Evolutionary conservation across 805 yeast genomes (phyloP).

Genomic region (Schizosaccharomyces pombe): DNA sequence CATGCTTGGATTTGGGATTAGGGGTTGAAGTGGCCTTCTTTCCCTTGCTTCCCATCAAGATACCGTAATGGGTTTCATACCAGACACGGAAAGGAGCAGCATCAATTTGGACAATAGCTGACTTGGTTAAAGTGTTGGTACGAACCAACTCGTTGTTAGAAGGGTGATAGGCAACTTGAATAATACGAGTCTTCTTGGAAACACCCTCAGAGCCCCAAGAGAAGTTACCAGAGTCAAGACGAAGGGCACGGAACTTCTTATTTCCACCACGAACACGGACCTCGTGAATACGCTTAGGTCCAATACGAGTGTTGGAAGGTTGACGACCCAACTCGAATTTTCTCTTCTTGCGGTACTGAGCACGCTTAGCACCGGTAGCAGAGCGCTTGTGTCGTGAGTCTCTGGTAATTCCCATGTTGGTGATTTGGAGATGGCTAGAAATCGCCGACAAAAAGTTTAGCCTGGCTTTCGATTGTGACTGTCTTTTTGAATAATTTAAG

Average conservation of each 20-base stretch:
- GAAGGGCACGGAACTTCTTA: constrained; percentile 98
- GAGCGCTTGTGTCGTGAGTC: constrained; percentile 99
- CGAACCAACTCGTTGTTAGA: constrained; percentile 98
- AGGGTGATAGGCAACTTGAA: constrained; percentile 95
- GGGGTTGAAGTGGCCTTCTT: constrained; percentile 32
- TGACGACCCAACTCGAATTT: constrained; percentile 99
- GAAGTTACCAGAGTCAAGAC: constrained; percentile 90
- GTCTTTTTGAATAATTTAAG: neutral
- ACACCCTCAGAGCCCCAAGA: constrained; percentile 99
- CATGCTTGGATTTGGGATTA: constrained; percentile 31
- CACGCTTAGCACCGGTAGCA: constrained; percentile 99
- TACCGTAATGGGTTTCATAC: constrained; percentile 97
- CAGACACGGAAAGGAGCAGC: constrained; percentile 99
- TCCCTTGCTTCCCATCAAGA: constrained; percentile 34
- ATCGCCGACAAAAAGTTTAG: neutral
- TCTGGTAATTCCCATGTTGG: constrained; percentile 97
- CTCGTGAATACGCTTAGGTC: constrained; percentile 88
- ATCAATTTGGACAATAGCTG: constrained; percentile 97
- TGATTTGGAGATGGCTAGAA: neutral
- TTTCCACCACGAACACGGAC: constrained; percentile 99
- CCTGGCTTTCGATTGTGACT: neutral
- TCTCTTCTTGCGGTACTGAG: constrained; percentile 99
- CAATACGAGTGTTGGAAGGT: constrained; percentile 97
- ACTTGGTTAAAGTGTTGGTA: constrained; percentile 97
- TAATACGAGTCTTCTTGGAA: constrained; percentile 96